A percentile compares a stretch with the other conserved stretches of the same genome.
These are phyloP conservation scores for Alternaria ethzedia DNA, from an alignment of 2,329 filamentous ascomycete genomes.

Conservation along the genomic window DNA sequence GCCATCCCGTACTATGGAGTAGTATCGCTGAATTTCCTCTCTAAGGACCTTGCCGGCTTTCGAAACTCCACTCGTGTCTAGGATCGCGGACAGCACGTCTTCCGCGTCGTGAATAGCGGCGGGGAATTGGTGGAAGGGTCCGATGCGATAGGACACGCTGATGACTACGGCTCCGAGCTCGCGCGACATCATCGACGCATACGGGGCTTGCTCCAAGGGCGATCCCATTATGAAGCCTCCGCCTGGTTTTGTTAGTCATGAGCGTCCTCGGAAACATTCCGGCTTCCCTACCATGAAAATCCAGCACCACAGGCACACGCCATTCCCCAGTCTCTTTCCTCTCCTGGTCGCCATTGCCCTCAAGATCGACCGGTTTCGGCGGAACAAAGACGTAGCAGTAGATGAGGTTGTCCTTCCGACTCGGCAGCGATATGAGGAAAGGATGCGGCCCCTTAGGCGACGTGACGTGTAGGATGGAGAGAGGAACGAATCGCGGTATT, in stretches of 20 bases:
- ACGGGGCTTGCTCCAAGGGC: constrained; percentile 55
- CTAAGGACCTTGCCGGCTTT: constrained; percentile 44
- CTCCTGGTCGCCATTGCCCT: constrained; percentile 25
- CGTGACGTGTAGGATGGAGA: constrained; percentile 47
- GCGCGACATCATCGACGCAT: constrained; percentile 54
- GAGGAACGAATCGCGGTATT: constrained; percentile 46
- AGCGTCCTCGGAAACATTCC: neutral
- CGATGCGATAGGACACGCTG: constrained; percentile 57
- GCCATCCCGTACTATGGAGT: constrained; percentile 33
- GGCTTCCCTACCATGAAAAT: constrained; percentile 32
- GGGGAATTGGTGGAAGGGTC: constrained; percentile 55
- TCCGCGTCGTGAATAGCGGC: constrained; percentile 57
- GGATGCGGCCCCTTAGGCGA: constrained; percentile 52
- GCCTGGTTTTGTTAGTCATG: constrained; percentile 30
- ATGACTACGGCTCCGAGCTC: constrained; percentile 53
- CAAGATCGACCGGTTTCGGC: constrained; percentile 40
- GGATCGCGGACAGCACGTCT: constrained; percentile 53
- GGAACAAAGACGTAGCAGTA: constrained; percentile 52
- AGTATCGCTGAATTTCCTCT: constrained; percentile 43
- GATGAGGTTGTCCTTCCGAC: constrained; percentile 46
- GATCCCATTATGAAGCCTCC: constrained; percentile 54
- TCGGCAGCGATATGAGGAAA: constrained; percentile 50
- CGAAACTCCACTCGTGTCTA: constrained; percentile 43
- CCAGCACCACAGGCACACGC: constrained; percentile 50
- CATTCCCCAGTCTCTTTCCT: constrained; percentile 34